A percentile compares a stretch with the other conserved stretches of the same genome.
Conservation (phyloP, 2,329 filamentous ascomycete species). For the Dactylellina cionopaga region DNA sequence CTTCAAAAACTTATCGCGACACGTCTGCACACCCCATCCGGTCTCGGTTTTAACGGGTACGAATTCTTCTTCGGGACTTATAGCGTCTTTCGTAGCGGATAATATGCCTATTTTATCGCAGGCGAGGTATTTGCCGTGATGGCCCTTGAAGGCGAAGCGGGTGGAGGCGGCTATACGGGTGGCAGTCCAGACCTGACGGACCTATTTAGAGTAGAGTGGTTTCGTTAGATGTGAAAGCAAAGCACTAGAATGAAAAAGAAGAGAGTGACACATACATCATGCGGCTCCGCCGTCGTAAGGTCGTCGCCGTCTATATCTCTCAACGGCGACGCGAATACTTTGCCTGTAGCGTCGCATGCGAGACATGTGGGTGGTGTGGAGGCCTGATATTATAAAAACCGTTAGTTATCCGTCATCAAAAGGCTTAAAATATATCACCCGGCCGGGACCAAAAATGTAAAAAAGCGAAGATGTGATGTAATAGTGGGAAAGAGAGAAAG, state of each 20-base stretch:
- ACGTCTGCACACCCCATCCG: slow-evolving; percentile 67
- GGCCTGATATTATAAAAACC: slow-evolving; percentile 62
- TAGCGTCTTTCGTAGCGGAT: slow-evolving; percentile 79
- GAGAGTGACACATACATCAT: slow-evolving; percentile 72
- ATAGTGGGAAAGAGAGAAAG: slow-evolving; percentile 12
- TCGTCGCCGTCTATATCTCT: slow-evolving; percentile 90
- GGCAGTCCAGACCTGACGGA: slow-evolving; percentile 85
- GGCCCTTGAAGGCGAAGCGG: slow-evolving; percentile 84
- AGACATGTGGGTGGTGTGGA: slow-evolving; percentile 78
- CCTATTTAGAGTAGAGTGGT: slow-evolving; percentile 13
- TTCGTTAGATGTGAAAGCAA: neutral
- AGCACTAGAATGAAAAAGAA: neutral
- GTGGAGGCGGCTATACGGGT: slow-evolving; percentile 85
- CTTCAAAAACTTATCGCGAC: slow-evolving; percentile 75
- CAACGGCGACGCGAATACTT: slow-evolving; percentile 81
- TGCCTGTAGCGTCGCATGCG: slow-evolving; percentile 85
- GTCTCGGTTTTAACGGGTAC: slow-evolving; percentile 53
- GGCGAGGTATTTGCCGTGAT: slow-evolving; percentile 87
- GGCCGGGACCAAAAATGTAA: neutral
- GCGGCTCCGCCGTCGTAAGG: slow-evolving; percentile 85
- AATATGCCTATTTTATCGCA: slow-evolving; percentile 85
- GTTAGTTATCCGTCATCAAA: slow-evolving; percentile 60
- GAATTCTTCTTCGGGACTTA: slow-evolving; percentile 76
- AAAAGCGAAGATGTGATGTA: neutral
- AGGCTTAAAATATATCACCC: slow-evolving; percentile 69